These are phyloP conservation scores for Ambispora gerdemannii DNA, from an alignment of 192 early-diverging fungal species.

Conservation along the genomic window DNA sequence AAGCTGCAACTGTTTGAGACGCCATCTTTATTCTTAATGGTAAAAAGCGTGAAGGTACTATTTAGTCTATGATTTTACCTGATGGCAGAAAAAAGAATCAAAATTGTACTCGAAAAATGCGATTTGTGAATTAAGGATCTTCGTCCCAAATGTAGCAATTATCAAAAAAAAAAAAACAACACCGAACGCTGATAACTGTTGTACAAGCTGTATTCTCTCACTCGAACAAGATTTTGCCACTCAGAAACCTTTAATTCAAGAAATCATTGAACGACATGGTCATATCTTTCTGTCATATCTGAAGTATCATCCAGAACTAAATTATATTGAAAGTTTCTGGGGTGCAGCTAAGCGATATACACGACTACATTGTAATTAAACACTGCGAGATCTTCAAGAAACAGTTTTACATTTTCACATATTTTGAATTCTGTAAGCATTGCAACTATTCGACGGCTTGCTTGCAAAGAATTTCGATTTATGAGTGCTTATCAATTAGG, in stretches of 20 bases:
- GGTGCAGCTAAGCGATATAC: constrained; percentile 18
- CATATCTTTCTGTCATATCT: constrained; percentile 21
- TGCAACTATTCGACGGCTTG: background rate
- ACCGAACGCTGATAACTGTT: background rate
- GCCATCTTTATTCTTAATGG: background rate
- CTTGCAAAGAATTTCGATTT: background rate
- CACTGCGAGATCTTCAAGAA: background rate
- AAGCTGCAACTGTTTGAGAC: too few relatives aligned
- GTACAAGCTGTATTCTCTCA: background rate
- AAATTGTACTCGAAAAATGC: background rate
- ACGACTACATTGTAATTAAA: constrained; percentile 18
- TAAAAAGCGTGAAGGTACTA: background rate
- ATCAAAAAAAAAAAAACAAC: background rate
- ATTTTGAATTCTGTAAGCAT: constrained; percentile 10
- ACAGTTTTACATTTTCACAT: background rate
- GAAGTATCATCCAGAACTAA: constrained; percentile 25
- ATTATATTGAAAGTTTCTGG: constrained; percentile 26
- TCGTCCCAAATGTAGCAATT: background rate
- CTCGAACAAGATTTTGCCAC: constrained; percentile 5
- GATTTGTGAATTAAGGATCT: background rate
- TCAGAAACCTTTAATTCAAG: constrained; percentile 7
- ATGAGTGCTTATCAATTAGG: constrained; percentile 13
- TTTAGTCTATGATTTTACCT: background rate
- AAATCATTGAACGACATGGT: constrained; percentile 12
- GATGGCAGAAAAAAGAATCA: constrained; percentile 6